Evolutionary conservation across 2,329 filamentous ascomycete genomes (phyloP).

Genomic region (Colletotrichum godetiae): DNA sequence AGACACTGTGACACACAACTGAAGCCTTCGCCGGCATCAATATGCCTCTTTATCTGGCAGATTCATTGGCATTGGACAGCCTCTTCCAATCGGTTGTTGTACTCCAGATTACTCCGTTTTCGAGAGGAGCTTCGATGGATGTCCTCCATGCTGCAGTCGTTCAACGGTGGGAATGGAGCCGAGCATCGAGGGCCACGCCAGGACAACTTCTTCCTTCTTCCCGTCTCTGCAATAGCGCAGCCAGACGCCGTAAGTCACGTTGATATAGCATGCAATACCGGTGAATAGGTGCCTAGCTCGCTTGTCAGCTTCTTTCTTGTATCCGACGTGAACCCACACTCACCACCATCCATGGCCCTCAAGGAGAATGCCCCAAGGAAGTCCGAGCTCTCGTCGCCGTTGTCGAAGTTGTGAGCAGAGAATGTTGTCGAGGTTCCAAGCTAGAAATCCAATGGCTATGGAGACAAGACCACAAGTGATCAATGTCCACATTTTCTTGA

Average conservation of each 20-base stretch:
- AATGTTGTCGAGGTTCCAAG: not conserved
- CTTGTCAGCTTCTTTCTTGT: not conserved
- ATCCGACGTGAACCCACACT: not conserved
- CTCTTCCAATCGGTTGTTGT: not conserved
- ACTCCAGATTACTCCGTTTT: not conserved
- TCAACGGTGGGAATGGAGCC: not conserved
- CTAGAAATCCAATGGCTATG: not conserved
- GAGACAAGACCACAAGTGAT: not conserved
- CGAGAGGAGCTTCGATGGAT: not conserved
- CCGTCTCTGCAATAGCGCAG: conserved; percentile 4
- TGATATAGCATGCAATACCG: conserved; percentile 1
- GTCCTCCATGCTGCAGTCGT: not conserved
- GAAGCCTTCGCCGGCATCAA: not conserved
- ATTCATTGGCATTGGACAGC: not conserved
- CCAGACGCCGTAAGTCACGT: conserved; percentile 3
- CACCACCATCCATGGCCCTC: not conserved
- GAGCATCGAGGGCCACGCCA: not conserved
- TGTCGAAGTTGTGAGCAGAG: not conserved
- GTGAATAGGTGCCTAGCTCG: not conserved
- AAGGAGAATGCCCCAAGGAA: not conserved
- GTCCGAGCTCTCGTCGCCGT: not conserved
- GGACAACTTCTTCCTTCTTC: conserved; percentile 1
- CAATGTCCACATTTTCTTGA: not conserved
- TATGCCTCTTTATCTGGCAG: not conserved
- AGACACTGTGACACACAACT: not conserved